phyloP scores from a whole-genome alignment of 2,329 filamentous ascomycete species.

The Fusarium buharicum region DNA sequence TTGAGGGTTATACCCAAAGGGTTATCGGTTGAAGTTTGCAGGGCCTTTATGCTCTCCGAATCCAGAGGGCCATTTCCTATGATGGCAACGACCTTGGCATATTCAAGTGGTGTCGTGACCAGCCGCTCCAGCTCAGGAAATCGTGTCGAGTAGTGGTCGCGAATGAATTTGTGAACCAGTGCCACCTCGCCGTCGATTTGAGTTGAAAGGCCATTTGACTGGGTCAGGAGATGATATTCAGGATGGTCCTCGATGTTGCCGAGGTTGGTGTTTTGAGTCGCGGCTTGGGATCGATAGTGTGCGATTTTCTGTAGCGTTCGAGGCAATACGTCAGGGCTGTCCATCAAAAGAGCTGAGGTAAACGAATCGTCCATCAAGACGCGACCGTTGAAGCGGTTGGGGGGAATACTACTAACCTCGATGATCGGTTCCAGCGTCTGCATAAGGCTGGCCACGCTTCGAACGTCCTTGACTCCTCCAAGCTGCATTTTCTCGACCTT shows the following conservation, averaged over 20 bases:
- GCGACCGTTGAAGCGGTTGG: slow-evolving; percentile 33
- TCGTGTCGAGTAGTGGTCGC: slow-evolving; percentile 92
- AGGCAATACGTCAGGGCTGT: slow-evolving; percentile 74
- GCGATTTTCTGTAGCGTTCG: slow-evolving; percentile 77
- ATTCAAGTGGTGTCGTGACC: slow-evolving; percentile 91
- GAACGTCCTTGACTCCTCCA: slow-evolving; percentile 77
- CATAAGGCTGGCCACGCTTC: slow-evolving; percentile 83
- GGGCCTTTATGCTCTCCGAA: slow-evolving; percentile 78
- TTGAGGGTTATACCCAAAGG: slow-evolving; percentile 78
- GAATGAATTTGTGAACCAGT: slow-evolving; percentile 93
- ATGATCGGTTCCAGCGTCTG: slow-evolving; percentile 82
- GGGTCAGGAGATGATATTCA: slow-evolving; percentile 87
- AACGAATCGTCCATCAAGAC: slow-evolving; percentile 58
- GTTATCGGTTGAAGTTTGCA: slow-evolving; percentile 82
- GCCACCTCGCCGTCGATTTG: slow-evolving; percentile 93
- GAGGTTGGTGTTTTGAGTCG: slow-evolving; percentile 71
- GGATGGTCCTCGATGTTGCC: slow-evolving; percentile 92
- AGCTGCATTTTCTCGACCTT: slow-evolving; percentile 87
- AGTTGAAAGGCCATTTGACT: slow-evolving; percentile 89
- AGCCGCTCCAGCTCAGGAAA: slow-evolving; percentile 94
- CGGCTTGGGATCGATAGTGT: slow-evolving; percentile 76
- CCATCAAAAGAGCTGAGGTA: slow-evolving; percentile 67
- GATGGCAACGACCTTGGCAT: slow-evolving; percentile 93
- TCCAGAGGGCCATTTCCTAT: slow-evolving; percentile 92
- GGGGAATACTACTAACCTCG: slow-evolving; percentile 70